These are phyloP conservation scores for Lactarius vividus DNA, from an alignment of 768 basidiomycete genomes.

Conservation along the genomic window DNA sequence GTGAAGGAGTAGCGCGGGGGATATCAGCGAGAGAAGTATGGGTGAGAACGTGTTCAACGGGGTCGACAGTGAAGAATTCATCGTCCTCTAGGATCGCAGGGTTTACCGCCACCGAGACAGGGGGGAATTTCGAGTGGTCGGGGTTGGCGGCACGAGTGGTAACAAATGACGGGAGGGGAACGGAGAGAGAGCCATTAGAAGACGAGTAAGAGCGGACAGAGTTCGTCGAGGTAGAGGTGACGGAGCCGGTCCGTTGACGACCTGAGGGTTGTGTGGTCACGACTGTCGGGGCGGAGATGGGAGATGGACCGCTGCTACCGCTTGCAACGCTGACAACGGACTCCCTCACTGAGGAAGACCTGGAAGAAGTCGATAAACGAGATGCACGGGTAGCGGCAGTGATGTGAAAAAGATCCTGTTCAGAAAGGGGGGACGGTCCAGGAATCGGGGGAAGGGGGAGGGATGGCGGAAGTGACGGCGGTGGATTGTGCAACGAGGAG, in stretches of 20 bases:
- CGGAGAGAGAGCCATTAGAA: conserved; percentile 32
- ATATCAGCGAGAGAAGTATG: conserved; percentile 34
- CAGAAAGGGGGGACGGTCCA: conserved; percentile 55
- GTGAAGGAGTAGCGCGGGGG: conserved; percentile 26
- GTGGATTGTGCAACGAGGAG: conserved; percentile 43
- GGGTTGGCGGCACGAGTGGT: conserved; percentile 1
- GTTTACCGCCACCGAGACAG: conserved; percentile 30
- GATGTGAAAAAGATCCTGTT: conserved; percentile 46
- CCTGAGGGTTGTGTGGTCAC: neutral
- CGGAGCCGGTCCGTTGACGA: conserved; percentile 27
- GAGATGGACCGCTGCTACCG: conserved; percentile 28
- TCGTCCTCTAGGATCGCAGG: conserved; percentile 35
- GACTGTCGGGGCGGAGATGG: conserved; percentile 28
- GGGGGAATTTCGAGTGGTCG: conserved; percentile 11
- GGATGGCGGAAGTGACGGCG: conserved; percentile 55
- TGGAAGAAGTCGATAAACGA: conserved; percentile 32
- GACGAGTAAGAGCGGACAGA: conserved; percentile 31
- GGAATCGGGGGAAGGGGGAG: conserved; percentile 65
- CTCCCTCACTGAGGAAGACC: conserved; percentile 30
- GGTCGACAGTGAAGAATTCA: conserved; percentile 19
- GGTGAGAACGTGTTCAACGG: conserved; percentile 20
- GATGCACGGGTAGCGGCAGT: conserved; percentile 37
- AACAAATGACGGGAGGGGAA: conserved; percentile 12
- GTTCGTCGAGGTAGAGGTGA: conserved; percentile 28
- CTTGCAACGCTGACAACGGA: conserved; percentile 32